phyloP scores from a whole-genome alignment of 176 grass and related monocot genomes.

The Carex kokanica region DNA sequence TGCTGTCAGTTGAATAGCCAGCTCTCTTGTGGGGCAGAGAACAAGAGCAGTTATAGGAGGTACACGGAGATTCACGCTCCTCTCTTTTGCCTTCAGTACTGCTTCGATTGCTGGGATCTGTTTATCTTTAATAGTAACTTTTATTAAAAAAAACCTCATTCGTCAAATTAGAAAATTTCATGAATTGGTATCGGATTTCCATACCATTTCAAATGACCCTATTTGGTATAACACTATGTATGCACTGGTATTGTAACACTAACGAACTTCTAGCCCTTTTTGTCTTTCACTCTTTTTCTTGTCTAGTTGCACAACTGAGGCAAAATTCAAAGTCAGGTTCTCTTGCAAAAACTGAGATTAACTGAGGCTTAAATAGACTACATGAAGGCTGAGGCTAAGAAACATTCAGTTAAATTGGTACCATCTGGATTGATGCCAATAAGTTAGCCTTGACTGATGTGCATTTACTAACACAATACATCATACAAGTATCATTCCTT shows the following conservation, averaged over 20 bases:
- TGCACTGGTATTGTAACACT: too few relatives aligned
- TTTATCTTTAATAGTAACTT: conserved; percentile 52
- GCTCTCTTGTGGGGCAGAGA: conserved; percentile 86
- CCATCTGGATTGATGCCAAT: background rate
- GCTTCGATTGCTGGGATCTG: conserved; percentile 99
- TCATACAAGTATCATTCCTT: conserved; percentile 7
- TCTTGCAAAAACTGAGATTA: background rate
- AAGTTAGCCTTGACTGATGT: background rate
- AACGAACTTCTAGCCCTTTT: too few relatives aligned
- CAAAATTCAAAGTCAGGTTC: too few relatives aligned
- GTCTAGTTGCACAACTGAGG: too few relatives aligned
- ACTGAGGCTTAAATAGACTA: background rate
- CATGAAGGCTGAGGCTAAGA: background rate
- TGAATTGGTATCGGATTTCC: too few relatives aligned
- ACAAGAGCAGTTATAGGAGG: conserved; percentile 77
- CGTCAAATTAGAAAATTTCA: too few relatives aligned
- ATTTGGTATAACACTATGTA: too few relatives aligned
- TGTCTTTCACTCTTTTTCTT: too few relatives aligned
- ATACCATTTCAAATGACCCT: too few relatives aligned
- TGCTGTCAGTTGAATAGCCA: conserved; percentile 85
- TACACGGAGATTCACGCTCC: conserved; percentile 51
- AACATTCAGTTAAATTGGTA: background rate
- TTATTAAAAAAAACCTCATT: conserved; percentile 8
- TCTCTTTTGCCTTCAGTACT: conserved; percentile 66
- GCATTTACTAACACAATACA: background rate